phyloP scores from a whole-genome alignment of 805 yeast genomes.

The Torulaspora maleeae region DNA sequence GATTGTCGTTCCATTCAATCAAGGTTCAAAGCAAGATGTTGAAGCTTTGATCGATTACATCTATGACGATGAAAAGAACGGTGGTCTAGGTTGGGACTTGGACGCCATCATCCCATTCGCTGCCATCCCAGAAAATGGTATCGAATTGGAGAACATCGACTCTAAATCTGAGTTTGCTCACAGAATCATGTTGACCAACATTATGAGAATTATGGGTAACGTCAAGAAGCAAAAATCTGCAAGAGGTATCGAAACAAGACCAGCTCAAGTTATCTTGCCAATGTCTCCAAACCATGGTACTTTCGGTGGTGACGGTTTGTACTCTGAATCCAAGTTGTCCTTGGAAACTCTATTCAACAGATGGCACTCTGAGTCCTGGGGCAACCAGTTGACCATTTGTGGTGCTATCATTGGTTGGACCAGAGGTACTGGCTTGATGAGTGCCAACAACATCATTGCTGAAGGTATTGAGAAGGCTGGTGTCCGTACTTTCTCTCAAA shows the following conservation, averaged over 20 bases:
- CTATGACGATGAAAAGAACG: constrained; percentile 74
- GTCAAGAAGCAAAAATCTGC: constrained; percentile 79
- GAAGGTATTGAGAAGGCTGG: constrained; percentile 95
- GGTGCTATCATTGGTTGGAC: constrained; percentile 99
- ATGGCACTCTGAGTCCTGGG: constrained; percentile 99
- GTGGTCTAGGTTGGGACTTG: constrained; percentile 96
- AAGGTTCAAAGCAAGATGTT: constrained; percentile 93
- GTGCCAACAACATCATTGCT: constrained; percentile 94
- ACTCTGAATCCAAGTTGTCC: constrained; percentile 94
- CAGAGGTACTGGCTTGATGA: constrained; percentile 99
- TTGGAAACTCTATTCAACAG: constrained; percentile 96
- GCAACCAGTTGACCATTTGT: constrained; percentile 85
- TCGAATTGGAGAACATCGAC: constrained; percentile 86
- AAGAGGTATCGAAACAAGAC: constrained; percentile 83
- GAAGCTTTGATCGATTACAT: constrained; percentile 79
- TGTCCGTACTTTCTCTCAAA: constrained; percentile 96
- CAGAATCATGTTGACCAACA: constrained; percentile 95
- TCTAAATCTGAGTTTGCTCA: constrained; percentile 97
- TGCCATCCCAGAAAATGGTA: constrained; percentile 98
- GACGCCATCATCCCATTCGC: constrained; percentile 97
- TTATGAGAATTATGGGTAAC: constrained; percentile 85
- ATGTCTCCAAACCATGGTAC: constrained; percentile 99
- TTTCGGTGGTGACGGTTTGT: constrained; percentile 96
- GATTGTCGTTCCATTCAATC: constrained; percentile 97
- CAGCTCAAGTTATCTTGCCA: constrained; percentile 96